These are phyloP conservation scores for Aspergillus taichungensis DNA, from an alignment of 495 filamentous ascomycete genomes.

Conservation along the genomic window DNA sequence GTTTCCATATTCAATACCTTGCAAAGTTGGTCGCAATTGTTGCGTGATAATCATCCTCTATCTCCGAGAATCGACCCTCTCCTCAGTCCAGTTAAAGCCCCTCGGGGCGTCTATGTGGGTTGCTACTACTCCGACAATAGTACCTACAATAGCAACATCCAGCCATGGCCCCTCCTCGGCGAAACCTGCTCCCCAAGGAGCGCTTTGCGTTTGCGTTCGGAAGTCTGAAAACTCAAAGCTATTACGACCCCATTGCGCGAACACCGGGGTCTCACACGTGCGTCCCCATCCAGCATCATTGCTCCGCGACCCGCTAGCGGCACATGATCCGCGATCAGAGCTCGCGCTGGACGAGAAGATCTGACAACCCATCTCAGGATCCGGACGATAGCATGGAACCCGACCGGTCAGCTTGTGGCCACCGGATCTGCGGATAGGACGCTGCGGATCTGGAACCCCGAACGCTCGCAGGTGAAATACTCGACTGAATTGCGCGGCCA, in stretches of 20 bases:
- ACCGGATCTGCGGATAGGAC: constrained; percentile 77
- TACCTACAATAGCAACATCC: constrained; percentile 10
- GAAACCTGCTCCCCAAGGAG: constrained; percentile 53
- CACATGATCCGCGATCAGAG: background rate
- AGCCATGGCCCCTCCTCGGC: constrained; percentile 46
- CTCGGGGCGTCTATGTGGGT: constrained; percentile 8
- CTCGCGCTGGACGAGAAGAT: constrained; percentile 9
- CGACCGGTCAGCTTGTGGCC: constrained; percentile 75
- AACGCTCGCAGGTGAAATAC: constrained; percentile 68
- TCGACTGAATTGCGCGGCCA: constrained; percentile 84
- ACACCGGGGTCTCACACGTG: constrained; percentile 47
- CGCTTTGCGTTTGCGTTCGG: constrained; percentile 50
- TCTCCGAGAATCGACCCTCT: background rate
- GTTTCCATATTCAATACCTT: background rate
- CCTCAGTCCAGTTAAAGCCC: constrained; percentile 5
- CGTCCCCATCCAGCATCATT: constrained; percentile 9
- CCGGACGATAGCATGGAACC: constrained; percentile 82
- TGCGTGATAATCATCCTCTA: background rate
- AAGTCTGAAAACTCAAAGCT: constrained; percentile 50
- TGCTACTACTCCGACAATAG: constrained; percentile 9
- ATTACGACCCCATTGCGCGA: constrained; percentile 49
- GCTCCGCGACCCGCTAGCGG: background rate
- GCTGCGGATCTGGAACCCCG: constrained; percentile 86
- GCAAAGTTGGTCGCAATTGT: background rate
- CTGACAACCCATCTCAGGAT: constrained; percentile 27